Evolutionary conservation across 768 basidiomycete genomes (phyloP).

Genomic region (Tricholoma flavovirens): DNA sequence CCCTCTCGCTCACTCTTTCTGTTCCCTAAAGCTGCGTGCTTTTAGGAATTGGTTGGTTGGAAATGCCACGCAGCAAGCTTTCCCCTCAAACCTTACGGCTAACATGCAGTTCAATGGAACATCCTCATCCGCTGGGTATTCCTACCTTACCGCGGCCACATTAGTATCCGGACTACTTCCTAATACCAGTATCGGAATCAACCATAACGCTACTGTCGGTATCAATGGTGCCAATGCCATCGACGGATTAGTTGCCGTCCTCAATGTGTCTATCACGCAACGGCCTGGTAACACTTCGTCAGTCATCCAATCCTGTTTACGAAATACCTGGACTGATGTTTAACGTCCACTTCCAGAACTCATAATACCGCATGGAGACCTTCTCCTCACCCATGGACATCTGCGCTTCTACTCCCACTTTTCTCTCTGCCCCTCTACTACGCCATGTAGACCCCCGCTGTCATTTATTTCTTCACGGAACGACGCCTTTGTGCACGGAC

Average conservation of each 20-base stretch:
- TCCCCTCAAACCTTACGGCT: slow-evolving; percentile 49
- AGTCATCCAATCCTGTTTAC: slow-evolving; percentile 10
- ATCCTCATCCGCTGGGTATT: slow-evolving; percentile 61
- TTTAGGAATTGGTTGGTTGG: slow-evolving; percentile 83
- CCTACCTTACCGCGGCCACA: slow-evolving; percentile 61
- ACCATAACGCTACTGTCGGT: slow-evolving; percentile 55
- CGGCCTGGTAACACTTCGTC: slow-evolving; percentile 27
- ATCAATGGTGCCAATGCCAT: slow-evolving; percentile 51
- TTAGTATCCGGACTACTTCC: slow-evolving; percentile 69
- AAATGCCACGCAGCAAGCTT: slow-evolving; percentile 58
- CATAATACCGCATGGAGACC: background rate
- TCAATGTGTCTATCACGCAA: slow-evolving; percentile 62
- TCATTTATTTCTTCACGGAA: background rate
- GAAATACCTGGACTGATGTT: background rate
- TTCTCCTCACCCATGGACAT: background rate
- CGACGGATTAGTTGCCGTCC: slow-evolving; percentile 79
- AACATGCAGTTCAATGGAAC: slow-evolving; percentile 54
- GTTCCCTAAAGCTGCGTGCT: background rate
- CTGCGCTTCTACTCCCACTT: slow-evolving; percentile 7
- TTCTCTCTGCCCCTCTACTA: background rate
- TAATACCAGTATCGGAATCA: slow-evolving; percentile 65
- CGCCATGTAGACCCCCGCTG: background rate
- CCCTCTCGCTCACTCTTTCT: background rate
- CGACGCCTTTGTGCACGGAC: background rate
- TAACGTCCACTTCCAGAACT: background rate